phyloP scores from a whole-genome alignment of 2,329 filamentous ascomycete genomes.

The Thermothelomyces thermophilus region DNA sequence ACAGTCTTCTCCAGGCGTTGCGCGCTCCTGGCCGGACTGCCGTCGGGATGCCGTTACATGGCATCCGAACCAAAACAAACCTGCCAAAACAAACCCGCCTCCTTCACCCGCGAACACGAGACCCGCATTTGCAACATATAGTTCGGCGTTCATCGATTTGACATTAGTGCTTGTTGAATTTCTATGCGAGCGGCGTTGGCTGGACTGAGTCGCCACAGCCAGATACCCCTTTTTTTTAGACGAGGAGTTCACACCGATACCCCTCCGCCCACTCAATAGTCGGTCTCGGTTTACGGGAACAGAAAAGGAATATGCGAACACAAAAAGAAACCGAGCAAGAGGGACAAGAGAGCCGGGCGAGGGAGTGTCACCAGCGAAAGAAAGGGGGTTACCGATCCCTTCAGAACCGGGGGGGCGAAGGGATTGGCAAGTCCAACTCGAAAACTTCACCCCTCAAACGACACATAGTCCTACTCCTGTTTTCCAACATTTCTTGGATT shows the following conservation, averaged over 20 bases:
- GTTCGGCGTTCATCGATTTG: conserved; percentile 18
- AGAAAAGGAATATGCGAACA: not conserved
- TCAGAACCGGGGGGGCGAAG: not conserved
- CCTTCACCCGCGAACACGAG: conserved; percentile 7
- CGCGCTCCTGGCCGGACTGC: not conserved
- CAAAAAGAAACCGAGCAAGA: not conserved
- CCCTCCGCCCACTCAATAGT: conserved; percentile 6
- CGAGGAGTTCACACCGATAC: conserved; percentile 21
- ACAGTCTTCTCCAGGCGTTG: not conserved
- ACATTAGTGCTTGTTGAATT: conserved; percentile 19
- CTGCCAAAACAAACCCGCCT: not conserved
- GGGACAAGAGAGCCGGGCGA: not conserved
- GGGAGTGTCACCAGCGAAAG: not conserved
- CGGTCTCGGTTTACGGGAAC: not conserved
- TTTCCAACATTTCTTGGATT: not conserved
- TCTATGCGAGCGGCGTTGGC: conserved; percentile 16
- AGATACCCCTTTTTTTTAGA: conserved; percentile 23
- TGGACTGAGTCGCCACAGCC: conserved; percentile 12
- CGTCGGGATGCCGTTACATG: not conserved
- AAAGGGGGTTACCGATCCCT: not conserved
- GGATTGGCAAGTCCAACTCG: not conserved
- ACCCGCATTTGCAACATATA: conserved; percentile 21
- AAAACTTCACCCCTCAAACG: no score
- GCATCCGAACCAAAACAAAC: not conserved
- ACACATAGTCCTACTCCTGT: not conserved